Conservation (phyloP, 495 filamentous ascomycete genomes). For the Acidiella bohemica region DNA sequence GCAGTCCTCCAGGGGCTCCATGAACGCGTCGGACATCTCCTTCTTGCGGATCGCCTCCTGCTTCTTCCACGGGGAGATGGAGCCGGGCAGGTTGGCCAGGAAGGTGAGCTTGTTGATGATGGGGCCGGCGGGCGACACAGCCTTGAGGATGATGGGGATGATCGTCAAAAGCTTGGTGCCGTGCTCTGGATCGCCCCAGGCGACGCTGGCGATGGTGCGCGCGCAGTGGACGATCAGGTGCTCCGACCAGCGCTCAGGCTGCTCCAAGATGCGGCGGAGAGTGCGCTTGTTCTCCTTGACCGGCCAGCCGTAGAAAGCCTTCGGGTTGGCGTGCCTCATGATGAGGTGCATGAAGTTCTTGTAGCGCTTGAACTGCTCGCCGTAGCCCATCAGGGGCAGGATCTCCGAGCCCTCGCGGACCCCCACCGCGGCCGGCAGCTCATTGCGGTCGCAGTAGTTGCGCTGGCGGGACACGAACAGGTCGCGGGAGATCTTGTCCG, state of each 20-base stretch:
- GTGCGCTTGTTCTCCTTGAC: conserved; percentile 23
- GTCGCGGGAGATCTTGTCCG: conserved; percentile 43
- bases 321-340: conserved; percentile 11
- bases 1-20: conserved; percentile 25
- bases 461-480: conserved; percentile 33
- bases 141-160: conserved; percentile 44
- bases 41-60: conserved; percentile 24
- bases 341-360: conserved; percentile 20
- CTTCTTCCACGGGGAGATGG: conserved; percentile 24
- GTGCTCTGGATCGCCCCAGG: conserved; percentile 42
- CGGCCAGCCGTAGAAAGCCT: conserved; percentile 10
- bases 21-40: conserved; percentile 26
- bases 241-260: conserved; percentile 34
- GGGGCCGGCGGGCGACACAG: conserved; percentile 43
- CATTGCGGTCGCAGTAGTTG: conserved; percentile 17
- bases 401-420: conserved; percentile 14
- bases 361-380: conserved; percentile 12
- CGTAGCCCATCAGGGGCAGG: conserved; percentile 12
- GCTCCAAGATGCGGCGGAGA: conserved; percentile 23
- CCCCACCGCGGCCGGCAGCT: conserved; percentile 14
- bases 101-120: conserved; percentile 37
- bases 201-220: conserved; percentile 43
- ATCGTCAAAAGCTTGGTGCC: conserved; percentile 37
- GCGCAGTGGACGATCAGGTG: conserved; percentile 47
- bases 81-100: conserved; percentile 25